These are phyloP conservation scores for Cystobasidium ongulense DNA, from an alignment of 768 basidiomycete genomes.

Conservation along the genomic window DNA sequence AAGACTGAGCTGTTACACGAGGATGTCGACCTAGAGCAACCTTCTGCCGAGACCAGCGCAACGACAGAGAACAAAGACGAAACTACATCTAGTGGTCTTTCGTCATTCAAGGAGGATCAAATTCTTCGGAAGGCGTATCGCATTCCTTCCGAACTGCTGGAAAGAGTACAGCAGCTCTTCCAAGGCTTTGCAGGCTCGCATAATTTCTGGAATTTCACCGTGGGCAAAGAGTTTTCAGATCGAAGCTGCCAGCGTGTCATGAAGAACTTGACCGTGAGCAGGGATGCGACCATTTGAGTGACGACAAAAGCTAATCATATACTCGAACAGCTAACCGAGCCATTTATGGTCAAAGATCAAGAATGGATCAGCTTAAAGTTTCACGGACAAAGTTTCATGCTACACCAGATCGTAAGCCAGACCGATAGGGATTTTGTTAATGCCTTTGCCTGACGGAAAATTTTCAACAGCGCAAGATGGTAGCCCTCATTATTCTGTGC, in stretches of 20 bases:
- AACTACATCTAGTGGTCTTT: neutral
- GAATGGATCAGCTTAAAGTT: constrained; percentile 92
- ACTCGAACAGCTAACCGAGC: constrained; percentile 60
- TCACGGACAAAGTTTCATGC: constrained; percentile 97
- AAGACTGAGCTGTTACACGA: neutral
- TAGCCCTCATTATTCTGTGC: constrained; percentile 69
- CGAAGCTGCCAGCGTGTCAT: constrained; percentile 75
- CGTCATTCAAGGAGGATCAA: constrained; percentile 34
- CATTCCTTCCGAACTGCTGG: constrained; percentile 53
- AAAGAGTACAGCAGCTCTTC: constrained; percentile 54
- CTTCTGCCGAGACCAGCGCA: neutral
- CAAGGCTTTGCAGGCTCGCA: constrained; percentile 74
- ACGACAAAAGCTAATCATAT: neutral
- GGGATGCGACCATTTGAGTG: neutral
- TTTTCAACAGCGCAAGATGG: constrained; percentile 99
- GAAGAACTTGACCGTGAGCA: constrained; percentile 67
- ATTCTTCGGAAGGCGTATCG: constrained; percentile 54
- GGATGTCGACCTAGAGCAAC: neutral
- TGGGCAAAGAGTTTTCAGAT: constrained; percentile 75
- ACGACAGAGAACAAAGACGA: neutral
- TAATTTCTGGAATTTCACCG: constrained; percentile 97
- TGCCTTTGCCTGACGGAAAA: too few relatives aligned
- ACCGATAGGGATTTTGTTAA: too few relatives aligned
- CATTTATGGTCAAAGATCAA: constrained; percentile 77
- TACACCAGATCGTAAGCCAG: constrained; percentile 71